Evolutionary conservation across 163 green algal genomes (phyloP).

Genomic region (Scenedesmus sp.): DNA sequence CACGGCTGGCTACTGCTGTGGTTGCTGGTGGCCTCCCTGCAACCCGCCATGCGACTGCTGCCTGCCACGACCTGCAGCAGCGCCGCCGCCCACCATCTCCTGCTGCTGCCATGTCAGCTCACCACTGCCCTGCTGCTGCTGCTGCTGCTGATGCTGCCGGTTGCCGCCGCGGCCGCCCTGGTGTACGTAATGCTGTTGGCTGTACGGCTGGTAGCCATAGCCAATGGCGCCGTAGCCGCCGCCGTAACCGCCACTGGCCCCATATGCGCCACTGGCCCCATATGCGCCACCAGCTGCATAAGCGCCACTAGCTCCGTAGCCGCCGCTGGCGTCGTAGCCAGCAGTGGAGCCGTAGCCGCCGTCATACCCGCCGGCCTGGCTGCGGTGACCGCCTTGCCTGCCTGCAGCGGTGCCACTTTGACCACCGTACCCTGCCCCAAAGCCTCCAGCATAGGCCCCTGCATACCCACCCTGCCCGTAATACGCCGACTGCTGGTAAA

Average conservation of each 20-base stretch:
- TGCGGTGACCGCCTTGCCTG: neutral
- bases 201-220: slow-evolving; percentile 28
- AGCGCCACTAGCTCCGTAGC: neutral
- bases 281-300: too few relatives aligned
- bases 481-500: neutral
- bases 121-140: neutral
- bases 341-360: neutral
- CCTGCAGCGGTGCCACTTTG: neutral
- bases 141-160: neutral
- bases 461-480: neutral
- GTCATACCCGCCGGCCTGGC: slow-evolving; percentile 1
- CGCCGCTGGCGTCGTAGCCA: neutral
- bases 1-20: neutral
- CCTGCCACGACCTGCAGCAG: neutral
- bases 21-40: neutral
- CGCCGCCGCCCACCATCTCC: slow-evolving; percentile 22
- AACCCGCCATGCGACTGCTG: neutral
- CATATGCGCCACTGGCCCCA: too few relatives aligned
- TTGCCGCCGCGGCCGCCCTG: neutral
- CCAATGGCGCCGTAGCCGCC: neutral
- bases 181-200: neutral
- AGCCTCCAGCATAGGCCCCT: slow-evolving; percentile 18
- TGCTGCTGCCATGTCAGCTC: slow-evolving; percentile 53
- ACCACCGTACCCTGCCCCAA: neutral
- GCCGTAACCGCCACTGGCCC: neutral